Base-by-base conservation (phyloP, 345 rosid genomes). In the Streptanthus diversifolius region DNA sequence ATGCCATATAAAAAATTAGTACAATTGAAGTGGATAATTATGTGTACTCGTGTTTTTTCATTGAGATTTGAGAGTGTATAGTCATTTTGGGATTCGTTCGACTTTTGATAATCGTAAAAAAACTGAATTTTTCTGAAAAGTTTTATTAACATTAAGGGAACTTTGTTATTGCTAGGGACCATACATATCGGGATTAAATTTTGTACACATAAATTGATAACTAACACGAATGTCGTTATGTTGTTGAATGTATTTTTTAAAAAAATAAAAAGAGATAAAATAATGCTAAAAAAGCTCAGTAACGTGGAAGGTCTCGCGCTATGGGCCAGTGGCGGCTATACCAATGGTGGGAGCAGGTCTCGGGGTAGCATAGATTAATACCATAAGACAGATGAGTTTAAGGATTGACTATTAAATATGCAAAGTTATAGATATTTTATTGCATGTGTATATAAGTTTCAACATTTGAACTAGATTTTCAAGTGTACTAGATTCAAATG, bases 341-440 rank as follows among this genome's bases (percentile, higher is more conserved):
- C 21, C 10, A 64, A 11, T n/a, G 53, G 78, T 74, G 68, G 77
- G 77, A 66, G 77, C 44, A 74, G 77, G 52, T 71, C 32, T 39
- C 5, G 6, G 32, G 8, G 18, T 54, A 22, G 40, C 19, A 43
- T 63, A 52, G 19, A 43, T 24, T 63, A 63, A 41, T 70, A 32
- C 47, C 63, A 63, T 63, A 54, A 3, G 39, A 55, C 64, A 72
- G 4, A 29, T 63, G 32, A 56, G 60, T 57, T 39, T 15, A 8
- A 65, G 18, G 51, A 45, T 66, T 47, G 12, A 25, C 25, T 8
- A 25, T 18, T 25, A 36, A 35, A 18, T 36, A 24, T 66, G 47
- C 14, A 8, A 71, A 55, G 58, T 35, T 66, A 24, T 25, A 48
- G 35, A 5, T 65, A 65, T 18, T 55, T 64, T 33, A 45, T 65